Conservation (phyloP, 495 filamentous ascomycete species). For the Hypoxylon fuscum region DNA sequence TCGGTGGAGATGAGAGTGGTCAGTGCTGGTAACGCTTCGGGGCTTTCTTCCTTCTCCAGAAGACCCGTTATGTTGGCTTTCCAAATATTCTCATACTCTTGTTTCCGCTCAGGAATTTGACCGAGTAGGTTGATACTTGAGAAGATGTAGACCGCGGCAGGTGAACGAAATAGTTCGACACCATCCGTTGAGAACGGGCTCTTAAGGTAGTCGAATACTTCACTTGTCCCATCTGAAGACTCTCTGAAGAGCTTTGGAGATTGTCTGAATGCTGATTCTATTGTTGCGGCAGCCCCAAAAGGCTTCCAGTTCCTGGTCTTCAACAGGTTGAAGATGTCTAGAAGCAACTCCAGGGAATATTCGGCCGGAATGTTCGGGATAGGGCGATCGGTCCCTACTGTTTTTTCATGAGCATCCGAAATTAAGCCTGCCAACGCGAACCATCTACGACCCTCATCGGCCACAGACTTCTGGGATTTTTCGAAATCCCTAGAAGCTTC, state of each 20-base stretch:
- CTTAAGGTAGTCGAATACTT: slow-evolving; percentile 29
- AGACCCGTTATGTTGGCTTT: slow-evolving; percentile 44
- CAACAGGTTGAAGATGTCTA: slow-evolving; percentile 46
- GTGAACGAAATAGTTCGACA: slow-evolving; percentile 38
- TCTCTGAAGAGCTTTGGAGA: slow-evolving; percentile 42
- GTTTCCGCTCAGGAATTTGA: slow-evolving; percentile 47
- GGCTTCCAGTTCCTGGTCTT: slow-evolving; percentile 77
- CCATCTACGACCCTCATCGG: slow-evolving; percentile 67
- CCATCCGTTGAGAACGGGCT: slow-evolving; percentile 17
- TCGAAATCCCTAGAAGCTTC: slow-evolving; percentile 80
- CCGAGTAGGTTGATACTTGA: slow-evolving; percentile 46
- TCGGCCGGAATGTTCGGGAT: slow-evolving; percentile 41
- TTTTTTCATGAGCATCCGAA: slow-evolving; percentile 45
- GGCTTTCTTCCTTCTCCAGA: slow-evolving; percentile 33
- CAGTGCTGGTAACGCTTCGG: slow-evolving; percentile 41
- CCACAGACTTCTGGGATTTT: slow-evolving; percentile 72
- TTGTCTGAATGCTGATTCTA: slow-evolving; percentile 56
- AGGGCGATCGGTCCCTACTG: slow-evolving; percentile 27
- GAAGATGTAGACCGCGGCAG: slow-evolving; percentile 52
- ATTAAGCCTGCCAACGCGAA: slow-evolving; percentile 65
- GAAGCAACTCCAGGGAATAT: slow-evolving; percentile 43
- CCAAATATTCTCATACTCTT: slow-evolving; percentile 47
- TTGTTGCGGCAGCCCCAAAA: slow-evolving; percentile 75
- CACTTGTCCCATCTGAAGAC: slow-evolving; percentile 3
- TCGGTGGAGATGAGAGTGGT: slow-evolving; percentile 51